Conservation (phyloP, 192 early-diverging fungal species). For the Coemansia sp. region DNA sequence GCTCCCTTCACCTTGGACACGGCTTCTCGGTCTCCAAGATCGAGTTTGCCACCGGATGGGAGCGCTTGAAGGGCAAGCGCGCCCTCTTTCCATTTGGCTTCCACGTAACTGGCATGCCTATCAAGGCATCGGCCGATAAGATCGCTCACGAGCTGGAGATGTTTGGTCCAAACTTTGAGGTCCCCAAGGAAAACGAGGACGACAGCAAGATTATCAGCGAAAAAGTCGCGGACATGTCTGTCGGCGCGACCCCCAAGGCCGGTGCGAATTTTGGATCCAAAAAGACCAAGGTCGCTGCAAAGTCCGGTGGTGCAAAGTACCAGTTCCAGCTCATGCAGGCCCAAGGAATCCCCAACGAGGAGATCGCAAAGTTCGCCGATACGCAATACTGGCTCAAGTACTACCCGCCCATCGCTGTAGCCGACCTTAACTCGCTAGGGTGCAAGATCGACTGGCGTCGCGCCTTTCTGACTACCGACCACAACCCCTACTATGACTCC, state of each 20-base stretch:
- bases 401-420: slow-evolving; percentile 89
- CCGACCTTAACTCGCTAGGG: slow-evolving; percentile 76
- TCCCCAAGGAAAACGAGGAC: slow-evolving; percentile 35
- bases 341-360: slow-evolving; percentile 81
- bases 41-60: slow-evolving; percentile 95
- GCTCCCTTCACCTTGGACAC: slow-evolving; percentile 92
- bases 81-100: slow-evolving; percentile 96
- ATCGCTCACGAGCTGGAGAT: slow-evolving; percentile 56
- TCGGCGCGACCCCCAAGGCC: slow-evolving; percentile 56
- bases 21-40: slow-evolving; percentile 95
- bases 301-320: slow-evolving; percentile 80
- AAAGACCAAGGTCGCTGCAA: slow-evolving; percentile 89
- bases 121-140: slow-evolving; percentile 75
- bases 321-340: slow-evolving; percentile 98
- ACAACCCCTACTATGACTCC: slow-evolving; percentile 97
- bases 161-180: slow-evolving; percentile 55
- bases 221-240: slow-evolving; percentile 50
- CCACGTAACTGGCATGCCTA: slow-evolving; percentile 99
- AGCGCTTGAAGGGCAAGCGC: slow-evolving; percentile 90
- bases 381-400: slow-evolving; percentile 89
- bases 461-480: slow-evolving; percentile 96
- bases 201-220: slow-evolving; percentile 47
- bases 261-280: slow-evolving; percentile 41
- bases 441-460: slow-evolving; percentile 94
- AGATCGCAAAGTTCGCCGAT: slow-evolving; percentile 94